A percentile compares a stretch with the other conserved stretches of the same genome.
Evolutionary conservation across 352 stramenopile species (phyloP).

Genomic region (Phytophthora agathidicida): DNA sequence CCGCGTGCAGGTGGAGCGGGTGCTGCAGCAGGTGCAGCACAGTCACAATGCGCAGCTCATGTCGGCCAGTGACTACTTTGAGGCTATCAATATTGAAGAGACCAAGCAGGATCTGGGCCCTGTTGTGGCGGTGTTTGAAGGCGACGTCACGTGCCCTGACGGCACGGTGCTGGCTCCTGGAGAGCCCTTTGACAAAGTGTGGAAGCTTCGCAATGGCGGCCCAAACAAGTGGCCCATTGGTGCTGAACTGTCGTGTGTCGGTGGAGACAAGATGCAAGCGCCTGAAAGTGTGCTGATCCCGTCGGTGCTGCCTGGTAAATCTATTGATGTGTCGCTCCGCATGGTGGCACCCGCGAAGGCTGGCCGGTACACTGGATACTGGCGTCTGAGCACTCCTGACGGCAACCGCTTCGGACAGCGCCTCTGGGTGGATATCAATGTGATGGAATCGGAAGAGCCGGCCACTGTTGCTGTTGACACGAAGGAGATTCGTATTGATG

Average conservation of each 20-base stretch:
- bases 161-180: constrained; percentile 75
- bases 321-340: constrained; percentile 77
- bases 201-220: constrained; percentile 86
- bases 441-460: constrained; percentile 49
- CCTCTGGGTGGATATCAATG: constrained; percentile 90
- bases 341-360: constrained; percentile 67
- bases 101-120: constrained; percentile 72
- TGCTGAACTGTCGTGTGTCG: constrained; percentile 71
- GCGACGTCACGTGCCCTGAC: constrained; percentile 86
- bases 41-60: constrained; percentile 74
- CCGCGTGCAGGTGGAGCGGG: constrained; percentile 73
- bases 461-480: constrained; percentile 14
- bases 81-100: constrained; percentile 70
- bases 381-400: constrained; percentile 81
- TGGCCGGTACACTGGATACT: constrained; percentile 89
- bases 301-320: constrained; percentile 64
- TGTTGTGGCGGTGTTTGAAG: constrained; percentile 86
- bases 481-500: constrained; percentile 43
- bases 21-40: constrained; percentile 74
- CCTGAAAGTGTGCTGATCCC: constrained; percentile 77
- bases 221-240: constrained; percentile 77
- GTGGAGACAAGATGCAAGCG: constrained; percentile 77
- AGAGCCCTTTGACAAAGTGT: constrained; percentile 85
- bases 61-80: constrained; percentile 76
- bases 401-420: constrained; percentile 88